Percentiles rank a stretch among this genome's conserved stretches.
Conservation (phyloP, 495 filamentous ascomycete species). For the Penicillium simplicissimum region DNA sequence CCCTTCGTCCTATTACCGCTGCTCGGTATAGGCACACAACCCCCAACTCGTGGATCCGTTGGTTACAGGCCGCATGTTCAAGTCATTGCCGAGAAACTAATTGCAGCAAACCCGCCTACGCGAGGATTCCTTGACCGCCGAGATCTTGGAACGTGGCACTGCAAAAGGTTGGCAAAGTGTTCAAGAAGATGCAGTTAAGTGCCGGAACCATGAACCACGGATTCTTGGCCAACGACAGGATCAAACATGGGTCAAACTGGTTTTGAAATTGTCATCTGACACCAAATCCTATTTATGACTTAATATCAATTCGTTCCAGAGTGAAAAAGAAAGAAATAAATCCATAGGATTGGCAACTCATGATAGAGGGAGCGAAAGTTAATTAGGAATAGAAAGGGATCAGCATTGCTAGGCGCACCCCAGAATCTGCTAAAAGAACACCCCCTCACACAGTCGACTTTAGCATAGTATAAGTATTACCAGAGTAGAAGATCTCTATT, state of each 20-base stretch:
- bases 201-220: conserved; percentile 16
- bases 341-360: not conserved
- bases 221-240: not conserved
- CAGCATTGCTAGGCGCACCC: not conserved
- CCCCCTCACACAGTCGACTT: too few species aligned
- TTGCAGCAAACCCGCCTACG: not conserved
- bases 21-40: not conserved
- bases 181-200: conserved; percentile 18
- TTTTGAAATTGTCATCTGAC: not conserved
- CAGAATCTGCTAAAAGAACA: too few species aligned
- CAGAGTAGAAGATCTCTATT: too few species aligned
- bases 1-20: not conserved
- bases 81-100: not conserved
- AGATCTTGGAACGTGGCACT: conserved; percentile 21
- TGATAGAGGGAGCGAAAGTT: conserved; percentile 1
- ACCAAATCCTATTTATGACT: not conserved
- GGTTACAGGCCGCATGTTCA: not conserved
- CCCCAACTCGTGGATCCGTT: not conserved
- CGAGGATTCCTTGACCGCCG: conserved; percentile 13
- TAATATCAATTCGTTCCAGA: not conserved
- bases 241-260: conserved; percentile 1
- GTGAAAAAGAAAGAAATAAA: not conserved
- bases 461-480: too few species aligned
- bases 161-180: conserved; percentile 18
- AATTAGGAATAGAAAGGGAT: not conserved